Conservation (phyloP, 257 asterid genomes). For the Coffea eugenioides region DNA sequence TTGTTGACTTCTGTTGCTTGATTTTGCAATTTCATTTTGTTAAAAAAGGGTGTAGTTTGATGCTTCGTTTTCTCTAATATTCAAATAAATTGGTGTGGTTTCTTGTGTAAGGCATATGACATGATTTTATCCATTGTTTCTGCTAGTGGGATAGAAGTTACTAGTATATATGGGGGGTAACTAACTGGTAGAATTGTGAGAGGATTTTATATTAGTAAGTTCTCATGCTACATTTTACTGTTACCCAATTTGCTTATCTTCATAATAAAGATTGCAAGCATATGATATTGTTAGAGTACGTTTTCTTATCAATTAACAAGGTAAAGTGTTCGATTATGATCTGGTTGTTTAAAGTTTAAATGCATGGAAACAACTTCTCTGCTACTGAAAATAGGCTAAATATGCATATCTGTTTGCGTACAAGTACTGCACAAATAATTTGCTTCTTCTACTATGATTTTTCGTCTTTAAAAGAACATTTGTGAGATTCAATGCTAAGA, state of each 20-base stretch:
- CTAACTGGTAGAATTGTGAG: not conserved
- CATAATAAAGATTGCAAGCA: not conserved
- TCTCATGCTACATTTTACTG: not conserved
- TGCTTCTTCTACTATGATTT: not conserved
- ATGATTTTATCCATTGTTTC: not conserved
- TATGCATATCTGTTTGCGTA: not conserved
- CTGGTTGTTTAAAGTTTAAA: not conserved
- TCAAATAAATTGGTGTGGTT: not conserved
- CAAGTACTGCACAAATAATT: not conserved
- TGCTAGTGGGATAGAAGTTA: not conserved
- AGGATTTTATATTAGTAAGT: not conserved
- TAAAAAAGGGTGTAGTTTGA: not conserved
- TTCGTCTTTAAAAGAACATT: not conserved
- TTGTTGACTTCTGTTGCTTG: not conserved
- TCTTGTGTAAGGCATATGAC: not conserved
- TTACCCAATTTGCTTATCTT: not conserved
- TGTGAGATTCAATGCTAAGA: too few species aligned
- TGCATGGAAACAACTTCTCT: not conserved
- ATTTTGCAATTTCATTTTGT: not conserved
- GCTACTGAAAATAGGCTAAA: not conserved
- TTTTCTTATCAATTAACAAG: not conserved
- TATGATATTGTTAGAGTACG: not conserved
- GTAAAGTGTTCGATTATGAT: not conserved
- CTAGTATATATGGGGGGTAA: not conserved
- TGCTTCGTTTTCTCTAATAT: not conserved